Evolutionary conservation across 441 rosid species (phyloP), one percentile per base, ranked within the genome.

Genomic region (Arabidopsis lyrata): DNA sequence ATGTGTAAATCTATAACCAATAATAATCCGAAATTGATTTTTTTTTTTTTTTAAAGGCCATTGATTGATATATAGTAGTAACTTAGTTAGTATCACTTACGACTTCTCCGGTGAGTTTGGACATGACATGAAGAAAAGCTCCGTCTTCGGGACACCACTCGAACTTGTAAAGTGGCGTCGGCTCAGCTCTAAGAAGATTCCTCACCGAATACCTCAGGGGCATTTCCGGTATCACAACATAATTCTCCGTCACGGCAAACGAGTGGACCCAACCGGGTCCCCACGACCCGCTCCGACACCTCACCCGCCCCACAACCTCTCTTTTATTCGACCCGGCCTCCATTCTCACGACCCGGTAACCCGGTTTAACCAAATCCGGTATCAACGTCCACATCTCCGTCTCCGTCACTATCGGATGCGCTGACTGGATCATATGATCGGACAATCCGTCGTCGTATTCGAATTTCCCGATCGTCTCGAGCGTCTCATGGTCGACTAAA

Each of bases 231-330:
- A 92, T 89, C 20, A 92, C 67, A 10, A 95, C 73, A 53, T 89
- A 95, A 41, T 92, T 87, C 55, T 92, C 93, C 0, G 99, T 95
- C 72, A 92, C 93, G 8, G 99, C 90, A 81, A 95, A 95, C 5
- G 98, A 95, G 50, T 95, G 99, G 52, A 95, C 99, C 99, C 99
- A 95, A 5, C 99, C 97, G 0, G 99, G 88, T 0, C 97, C 87
- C 77, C 73, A 72, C 36, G 97, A 92, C 2, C 96, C 92, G 5
- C 93, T 80, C 22, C 90, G 83, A 50, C 99, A 95, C 34, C 70
- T 79, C 5, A 92, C 96, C 82, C 96, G 73, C 0, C 97, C 99
- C 2, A 95, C 87, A 39, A 95, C 88, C 81, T 95, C 92, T 77
- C 99, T 83, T 76, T 88, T 91, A 38, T 88, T 95, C 8, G 82